Conservation (phyloP, 306 rosid genomes). For the Spatholobus suberectus region DNA sequence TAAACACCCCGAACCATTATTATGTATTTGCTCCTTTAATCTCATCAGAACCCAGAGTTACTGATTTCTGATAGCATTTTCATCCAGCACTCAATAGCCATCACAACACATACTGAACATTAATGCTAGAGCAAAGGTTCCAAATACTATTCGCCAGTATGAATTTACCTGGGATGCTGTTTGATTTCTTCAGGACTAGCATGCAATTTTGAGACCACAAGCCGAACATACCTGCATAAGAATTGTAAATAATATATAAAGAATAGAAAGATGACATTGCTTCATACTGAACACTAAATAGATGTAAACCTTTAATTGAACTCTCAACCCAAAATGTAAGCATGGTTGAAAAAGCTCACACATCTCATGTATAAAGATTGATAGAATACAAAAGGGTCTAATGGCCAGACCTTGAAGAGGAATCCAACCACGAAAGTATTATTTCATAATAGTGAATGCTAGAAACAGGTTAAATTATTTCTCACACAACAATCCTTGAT, state of each 20-base stretch:
- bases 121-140: conserved; percentile 25
- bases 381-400: neutral
- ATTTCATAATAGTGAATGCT: neutral
- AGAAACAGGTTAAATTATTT: conserved; percentile 7
- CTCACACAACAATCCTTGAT: neutral
- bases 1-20: conserved; percentile 3
- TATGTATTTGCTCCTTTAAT: neutral
- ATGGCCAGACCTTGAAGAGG: conserved; percentile 1
- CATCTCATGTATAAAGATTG: conserved; percentile 4
- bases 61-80: conserved; percentile 27
- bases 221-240: conserved; percentile 84
- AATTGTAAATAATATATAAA: conserved; percentile 17
- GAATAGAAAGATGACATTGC: neutral
- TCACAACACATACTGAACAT: conserved; percentile 36
- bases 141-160: conserved; percentile 26
- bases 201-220: conserved; percentile 67
- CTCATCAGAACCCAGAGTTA: conserved; percentile 7
- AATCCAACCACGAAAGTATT: neutral
- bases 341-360: neutral
- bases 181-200: conserved; percentile 69
- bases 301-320: conserved; percentile 18
- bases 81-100: conserved; percentile 3
- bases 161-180: conserved; percentile 78
- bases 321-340: conserved; percentile 5
- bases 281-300: neutral